A percentile compares a stretch with the other conserved stretches of the same genome.
Evolutionary conservation across 108 stramenopile species (phyloP).

Genomic region (Fragilaria crotonensis): DNA sequence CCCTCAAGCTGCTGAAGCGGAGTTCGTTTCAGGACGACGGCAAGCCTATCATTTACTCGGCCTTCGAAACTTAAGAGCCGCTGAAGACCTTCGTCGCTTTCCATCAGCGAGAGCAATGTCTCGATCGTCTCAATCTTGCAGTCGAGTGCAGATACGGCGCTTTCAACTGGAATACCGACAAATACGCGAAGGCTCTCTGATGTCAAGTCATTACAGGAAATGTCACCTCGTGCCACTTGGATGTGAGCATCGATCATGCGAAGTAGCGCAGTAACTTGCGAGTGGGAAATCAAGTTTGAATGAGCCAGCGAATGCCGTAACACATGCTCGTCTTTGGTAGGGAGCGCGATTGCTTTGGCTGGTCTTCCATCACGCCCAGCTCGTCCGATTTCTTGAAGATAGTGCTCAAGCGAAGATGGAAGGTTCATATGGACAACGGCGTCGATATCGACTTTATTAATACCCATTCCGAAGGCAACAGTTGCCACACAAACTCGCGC

Average conservation of each 20-base stretch:
- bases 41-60: constrained; percentile 49
- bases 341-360: constrained; percentile 68
- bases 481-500: constrained; percentile 90
- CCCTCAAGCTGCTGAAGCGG: constrained; percentile 55
- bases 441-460: constrained; percentile 90
- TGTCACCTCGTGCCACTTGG: constrained; percentile 1
- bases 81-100: constrained; percentile 34
- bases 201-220: not conserved
- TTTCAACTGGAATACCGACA: constrained; percentile 41
- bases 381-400: constrained; percentile 95
- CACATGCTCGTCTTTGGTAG: constrained; percentile 62
- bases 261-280: constrained; percentile 57
- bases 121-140: constrained; percentile 84
- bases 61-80: constrained; percentile 65
- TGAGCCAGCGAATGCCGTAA: constrained; percentile 69
- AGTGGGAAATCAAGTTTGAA: constrained; percentile 55
- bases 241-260: constrained; percentile 6
- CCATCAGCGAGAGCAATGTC: constrained; percentile 72
- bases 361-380: constrained; percentile 92
- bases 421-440: constrained; percentile 86
- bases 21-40: constrained; percentile 59
- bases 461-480: constrained; percentile 96
- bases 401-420: constrained; percentile 88
- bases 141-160: constrained; percentile 41
- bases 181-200: not conserved